Evolutionary conservation across 768 basidiomycete species (phyloP).

Genomic region (Mycena haematopus): DNA sequence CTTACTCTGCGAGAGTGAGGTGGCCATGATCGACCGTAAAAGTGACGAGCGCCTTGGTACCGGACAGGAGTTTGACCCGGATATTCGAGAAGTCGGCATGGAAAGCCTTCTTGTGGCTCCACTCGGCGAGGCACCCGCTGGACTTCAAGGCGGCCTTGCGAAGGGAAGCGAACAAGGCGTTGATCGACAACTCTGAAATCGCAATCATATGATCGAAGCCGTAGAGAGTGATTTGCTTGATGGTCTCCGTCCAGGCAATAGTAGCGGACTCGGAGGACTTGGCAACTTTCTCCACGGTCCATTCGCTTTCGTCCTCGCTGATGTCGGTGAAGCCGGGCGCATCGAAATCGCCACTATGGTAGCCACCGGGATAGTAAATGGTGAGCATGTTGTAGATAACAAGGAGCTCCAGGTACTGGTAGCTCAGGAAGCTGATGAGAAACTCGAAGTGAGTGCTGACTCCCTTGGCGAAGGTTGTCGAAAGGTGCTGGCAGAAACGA

Average conservation of each 20-base stretch:
- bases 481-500: constrained; percentile 25
- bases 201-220: constrained; percentile 19
- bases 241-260: constrained; percentile 19
- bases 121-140: constrained; percentile 3
- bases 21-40: constrained; percentile 16
- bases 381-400: neutral
- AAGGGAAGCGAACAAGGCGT: constrained; percentile 10
- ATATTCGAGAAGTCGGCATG: constrained; percentile 4
- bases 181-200: constrained; percentile 23
- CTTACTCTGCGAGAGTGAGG: neutral
- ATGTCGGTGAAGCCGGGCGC: neutral
- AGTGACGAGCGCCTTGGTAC: constrained; percentile 18
- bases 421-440: neutral
- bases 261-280: neutral
- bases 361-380: constrained; percentile 1
- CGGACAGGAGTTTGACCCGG: constrained; percentile 20
- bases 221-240: constrained; percentile 9
- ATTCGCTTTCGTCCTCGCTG: neutral
- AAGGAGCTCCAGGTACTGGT: neutral
- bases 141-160: neutral
- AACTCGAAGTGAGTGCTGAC: neutral
- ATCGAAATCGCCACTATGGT: neutral
- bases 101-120: constrained; percentile 9
- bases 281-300: neutral
- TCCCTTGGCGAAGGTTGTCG: neutral